phyloP scores from a whole-genome alignment of 345 rosid genomes.

The Salix koriyanagi region DNA sequence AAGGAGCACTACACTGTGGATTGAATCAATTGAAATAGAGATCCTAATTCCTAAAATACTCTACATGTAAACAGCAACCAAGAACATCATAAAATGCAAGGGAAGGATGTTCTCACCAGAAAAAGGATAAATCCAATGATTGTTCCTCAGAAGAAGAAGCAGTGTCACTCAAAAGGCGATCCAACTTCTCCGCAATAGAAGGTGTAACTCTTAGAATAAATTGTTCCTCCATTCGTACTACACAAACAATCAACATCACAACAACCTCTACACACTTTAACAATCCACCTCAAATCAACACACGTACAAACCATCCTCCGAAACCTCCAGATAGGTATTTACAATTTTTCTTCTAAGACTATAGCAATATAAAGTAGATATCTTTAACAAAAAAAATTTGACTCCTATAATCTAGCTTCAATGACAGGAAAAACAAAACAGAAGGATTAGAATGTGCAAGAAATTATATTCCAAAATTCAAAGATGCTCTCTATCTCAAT shows the following conservation, averaged over 20 bases:
- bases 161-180: slow-evolving; percentile 64
- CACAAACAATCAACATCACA: background rate
- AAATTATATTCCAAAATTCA: background rate
- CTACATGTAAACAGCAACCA: background rate
- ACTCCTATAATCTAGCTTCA: background rate
- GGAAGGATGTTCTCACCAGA: slow-evolving; percentile 40
- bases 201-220: slow-evolving; percentile 92
- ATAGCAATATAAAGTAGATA: background rate
- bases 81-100: background rate
- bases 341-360: background rate
- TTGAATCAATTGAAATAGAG: background rate
- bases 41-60: background rate
- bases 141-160: slow-evolving; percentile 67
- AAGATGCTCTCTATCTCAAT: background rate
- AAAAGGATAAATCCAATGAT: slow-evolving; percentile 71
- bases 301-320: background rate
- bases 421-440: background rate
- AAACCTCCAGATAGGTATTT: background rate
- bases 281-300: background rate
- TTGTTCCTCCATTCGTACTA: slow-evolving; percentile 76
- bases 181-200: slow-evolving; percentile 75
- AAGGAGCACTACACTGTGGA: background rate
- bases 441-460: background rate
- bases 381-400: background rate
- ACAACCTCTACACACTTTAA: background rate